Conservation (phyloP, 75 land plant species). For the Sequoiadendron giganteum region DNA sequence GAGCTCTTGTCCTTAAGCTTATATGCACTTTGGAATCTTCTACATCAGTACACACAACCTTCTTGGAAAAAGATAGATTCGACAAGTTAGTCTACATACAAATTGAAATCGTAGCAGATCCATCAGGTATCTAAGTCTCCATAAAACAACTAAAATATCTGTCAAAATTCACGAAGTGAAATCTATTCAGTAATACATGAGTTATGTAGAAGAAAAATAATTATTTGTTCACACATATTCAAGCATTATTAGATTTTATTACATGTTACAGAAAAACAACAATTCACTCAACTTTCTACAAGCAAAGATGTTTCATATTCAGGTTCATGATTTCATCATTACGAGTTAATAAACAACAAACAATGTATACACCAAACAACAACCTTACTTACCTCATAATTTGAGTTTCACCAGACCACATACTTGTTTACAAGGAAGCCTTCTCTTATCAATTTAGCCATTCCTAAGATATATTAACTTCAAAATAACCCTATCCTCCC, state of each 20-base stretch:
- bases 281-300: background rate
- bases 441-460: background rate
- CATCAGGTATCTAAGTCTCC: background rate
- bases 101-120: background rate
- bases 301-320: background rate
- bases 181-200: background rate
- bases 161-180: background rate
- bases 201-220: background rate
- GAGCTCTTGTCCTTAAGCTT: constrained; percentile 12
- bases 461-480: background rate
- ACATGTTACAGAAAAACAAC: background rate
- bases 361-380: background rate
- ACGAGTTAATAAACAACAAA: background rate
- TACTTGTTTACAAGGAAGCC: background rate
- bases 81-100: background rate
- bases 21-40: background rate
- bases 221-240: background rate
- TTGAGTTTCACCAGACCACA: background rate
- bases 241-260: background rate
- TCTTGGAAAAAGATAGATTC: background rate
- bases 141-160: background rate
- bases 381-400: background rate
- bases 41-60: constrained; percentile 22
- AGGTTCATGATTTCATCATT: background rate
- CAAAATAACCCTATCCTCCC: background rate